Conservation (phyloP, 164 flowering plant genomes). For the Umbellularia californica region DNA sequence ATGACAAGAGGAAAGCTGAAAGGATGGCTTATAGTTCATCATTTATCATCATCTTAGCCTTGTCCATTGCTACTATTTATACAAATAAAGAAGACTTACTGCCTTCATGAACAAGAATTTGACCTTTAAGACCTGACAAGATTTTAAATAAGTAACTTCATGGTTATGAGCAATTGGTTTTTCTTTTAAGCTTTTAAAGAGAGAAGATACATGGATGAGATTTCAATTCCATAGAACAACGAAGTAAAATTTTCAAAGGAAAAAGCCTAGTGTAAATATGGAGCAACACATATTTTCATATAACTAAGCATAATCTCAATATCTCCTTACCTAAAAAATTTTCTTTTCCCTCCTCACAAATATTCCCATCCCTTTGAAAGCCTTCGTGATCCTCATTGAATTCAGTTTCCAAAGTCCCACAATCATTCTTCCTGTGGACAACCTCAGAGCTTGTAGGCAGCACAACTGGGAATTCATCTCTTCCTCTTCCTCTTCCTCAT, state of each 20-base stretch:
- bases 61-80: too few relatives aligned
- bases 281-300: not conserved
- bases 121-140: too few relatives aligned
- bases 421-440: constrained; percentile 83
- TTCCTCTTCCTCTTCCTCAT: constrained; percentile 24
- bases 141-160: too few relatives aligned
- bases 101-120: too few relatives aligned
- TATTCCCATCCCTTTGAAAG: constrained; percentile 74
- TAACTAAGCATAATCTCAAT: not conserved
- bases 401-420: constrained; percentile 71
- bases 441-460: constrained; percentile 78
- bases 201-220: too few relatives aligned
- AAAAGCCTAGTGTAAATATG: not conserved
- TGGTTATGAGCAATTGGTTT: too few relatives aligned
- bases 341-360: constrained; percentile 31
- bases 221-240: too few relatives aligned
- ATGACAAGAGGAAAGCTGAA: too few relatives aligned
- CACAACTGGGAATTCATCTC: constrained; percentile 46
- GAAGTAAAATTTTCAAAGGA: not conserved
- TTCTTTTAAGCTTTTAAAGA: too few relatives aligned
- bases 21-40: too few relatives aligned
- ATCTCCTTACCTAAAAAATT: constrained; percentile 8
- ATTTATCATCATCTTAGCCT: too few relatives aligned
- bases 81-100: too few relatives aligned
- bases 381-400: constrained; percentile 60